These are phyloP conservation scores for Collybia mongolica DNA, from an alignment of 768 basidiomycete genomes.

Conservation along the genomic window DNA sequence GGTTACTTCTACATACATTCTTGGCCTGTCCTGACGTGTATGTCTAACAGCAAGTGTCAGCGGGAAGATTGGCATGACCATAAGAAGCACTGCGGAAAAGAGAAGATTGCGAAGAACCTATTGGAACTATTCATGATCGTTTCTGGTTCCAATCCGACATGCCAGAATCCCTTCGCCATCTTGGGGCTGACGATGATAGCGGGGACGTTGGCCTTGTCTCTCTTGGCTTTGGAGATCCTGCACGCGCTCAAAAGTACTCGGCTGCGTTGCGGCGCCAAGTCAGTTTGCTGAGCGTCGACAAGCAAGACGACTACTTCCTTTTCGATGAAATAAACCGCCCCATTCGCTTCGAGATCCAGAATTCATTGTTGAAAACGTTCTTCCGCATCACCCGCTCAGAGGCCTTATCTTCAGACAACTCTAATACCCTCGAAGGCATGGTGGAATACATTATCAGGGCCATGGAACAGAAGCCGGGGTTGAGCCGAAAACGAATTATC, in stretches of 20 bases:
- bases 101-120: conserved; percentile 15
- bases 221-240: conserved; percentile 9
- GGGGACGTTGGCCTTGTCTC: conserved; percentile 1
- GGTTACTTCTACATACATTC: background rate
- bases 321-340: conserved; percentile 14
- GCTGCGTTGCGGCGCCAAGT: conserved; percentile 16
- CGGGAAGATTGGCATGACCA: conserved; percentile 14
- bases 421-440: conserved; percentile 6
- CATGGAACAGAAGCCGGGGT: conserved; percentile 13
- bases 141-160: conserved; percentile 9
- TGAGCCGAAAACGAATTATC: conserved; percentile 14
- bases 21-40: background rate
- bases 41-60: conserved; percentile 13
- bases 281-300: conserved; percentile 14
- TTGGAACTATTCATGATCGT: conserved; percentile 14
- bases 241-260: conserved; percentile 7
- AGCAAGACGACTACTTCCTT: conserved; percentile 17
- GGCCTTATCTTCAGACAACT: conserved; percentile 3
- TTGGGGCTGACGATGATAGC: background rate
- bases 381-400: conserved; percentile 11
- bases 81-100: conserved; percentile 17
- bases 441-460: conserved; percentile 16
- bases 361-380: conserved; percentile 8
- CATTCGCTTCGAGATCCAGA: conserved; percentile 12
- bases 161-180: background rate